Conservation (phyloP, 1,284 basidiomycete genomes). For the Ganoderma sinense region DNA sequence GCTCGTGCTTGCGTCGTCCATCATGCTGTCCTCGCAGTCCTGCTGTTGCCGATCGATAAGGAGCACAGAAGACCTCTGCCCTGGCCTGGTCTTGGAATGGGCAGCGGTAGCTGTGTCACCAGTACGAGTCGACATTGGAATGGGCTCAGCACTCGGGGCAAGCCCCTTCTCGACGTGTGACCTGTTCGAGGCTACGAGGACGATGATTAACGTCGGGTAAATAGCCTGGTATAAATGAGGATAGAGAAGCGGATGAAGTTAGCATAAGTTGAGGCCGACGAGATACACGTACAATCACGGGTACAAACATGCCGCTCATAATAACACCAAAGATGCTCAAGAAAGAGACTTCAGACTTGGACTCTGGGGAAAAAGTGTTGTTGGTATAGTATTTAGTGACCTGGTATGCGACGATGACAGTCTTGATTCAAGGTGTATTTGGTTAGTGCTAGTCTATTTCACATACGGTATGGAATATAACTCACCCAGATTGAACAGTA, state of each 20-base stretch:
- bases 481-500: slow-evolving; percentile 3
- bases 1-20: not conserved
- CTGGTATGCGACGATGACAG: not conserved
- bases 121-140: not conserved
- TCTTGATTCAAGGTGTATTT: not conserved
- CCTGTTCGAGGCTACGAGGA: not conserved
- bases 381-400: not conserved
- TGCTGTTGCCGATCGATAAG: not conserved
- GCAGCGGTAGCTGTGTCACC: too few species aligned
- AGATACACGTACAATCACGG: not conserved
- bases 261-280: not conserved
- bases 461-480: not conserved
- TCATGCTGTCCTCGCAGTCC: not conserved
- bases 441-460: not conserved
- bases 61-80: not conserved
- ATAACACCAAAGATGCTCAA: not conserved
- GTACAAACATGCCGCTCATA: not conserved
- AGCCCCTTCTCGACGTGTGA: not conserved
- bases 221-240: not conserved
- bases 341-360: not conserved
- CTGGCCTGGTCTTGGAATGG: not conserved
- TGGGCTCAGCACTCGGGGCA: not conserved
- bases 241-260: not conserved
- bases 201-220: not conserved
- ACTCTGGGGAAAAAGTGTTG: too few species aligned